Percentiles rank a stretch among this genome's conserved stretches.
These are phyloP conservation scores for Candida dajiaensis DNA, from an alignment of 805 yeast genomes.

Conservation along the genomic window DNA sequence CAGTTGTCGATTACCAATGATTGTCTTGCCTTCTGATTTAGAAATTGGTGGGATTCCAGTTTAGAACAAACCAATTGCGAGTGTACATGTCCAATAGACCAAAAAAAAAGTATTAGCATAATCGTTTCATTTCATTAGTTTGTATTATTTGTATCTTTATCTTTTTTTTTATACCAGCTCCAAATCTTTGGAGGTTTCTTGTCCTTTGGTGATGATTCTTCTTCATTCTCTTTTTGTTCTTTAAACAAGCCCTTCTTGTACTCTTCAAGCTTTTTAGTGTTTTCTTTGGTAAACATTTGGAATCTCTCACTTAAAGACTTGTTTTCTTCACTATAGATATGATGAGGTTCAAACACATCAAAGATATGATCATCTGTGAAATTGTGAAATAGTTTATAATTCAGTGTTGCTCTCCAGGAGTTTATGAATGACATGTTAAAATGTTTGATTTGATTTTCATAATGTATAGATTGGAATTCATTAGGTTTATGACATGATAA, in stretches of 20 bases:
- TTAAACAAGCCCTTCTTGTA: slow-evolving; percentile 10
- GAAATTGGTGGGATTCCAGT: slow-evolving; percentile 43
- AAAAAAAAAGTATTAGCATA: not conserved
- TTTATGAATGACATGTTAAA: slow-evolving; percentile 42
- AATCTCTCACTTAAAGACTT: slow-evolving; percentile 18
- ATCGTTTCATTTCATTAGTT: not conserved
- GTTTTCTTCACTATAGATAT: slow-evolving; percentile 9
- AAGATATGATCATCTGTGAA: slow-evolving; percentile 67
- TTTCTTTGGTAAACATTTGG: slow-evolving; percentile 27
- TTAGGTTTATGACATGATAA: slow-evolving; percentile 27
- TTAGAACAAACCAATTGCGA: not conserved
- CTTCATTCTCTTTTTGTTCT: not conserved
- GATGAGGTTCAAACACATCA: slow-evolving; percentile 49
- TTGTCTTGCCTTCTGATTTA: slow-evolving; percentile 38
- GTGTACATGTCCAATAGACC: not conserved
- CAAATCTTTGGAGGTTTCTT: slow-evolving; percentile 6
- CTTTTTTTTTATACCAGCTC: slow-evolving; percentile 12
- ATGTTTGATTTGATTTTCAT: slow-evolving; percentile 27
- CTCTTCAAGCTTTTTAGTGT: slow-evolving; percentile 19
- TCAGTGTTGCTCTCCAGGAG: slow-evolving; percentile 50
- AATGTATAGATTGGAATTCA: slow-evolving; percentile 12
- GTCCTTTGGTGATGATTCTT: not conserved
- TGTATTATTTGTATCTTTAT: slow-evolving; percentile 2
- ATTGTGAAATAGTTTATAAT: slow-evolving; percentile 46
- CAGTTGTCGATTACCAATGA: slow-evolving; percentile 38